A percentile compares a stretch with the other conserved stretches of the same genome.
phyloP scores from a whole-genome alignment of 345 rosid genomes.

The Cardiospermum halicacabum region DNA sequence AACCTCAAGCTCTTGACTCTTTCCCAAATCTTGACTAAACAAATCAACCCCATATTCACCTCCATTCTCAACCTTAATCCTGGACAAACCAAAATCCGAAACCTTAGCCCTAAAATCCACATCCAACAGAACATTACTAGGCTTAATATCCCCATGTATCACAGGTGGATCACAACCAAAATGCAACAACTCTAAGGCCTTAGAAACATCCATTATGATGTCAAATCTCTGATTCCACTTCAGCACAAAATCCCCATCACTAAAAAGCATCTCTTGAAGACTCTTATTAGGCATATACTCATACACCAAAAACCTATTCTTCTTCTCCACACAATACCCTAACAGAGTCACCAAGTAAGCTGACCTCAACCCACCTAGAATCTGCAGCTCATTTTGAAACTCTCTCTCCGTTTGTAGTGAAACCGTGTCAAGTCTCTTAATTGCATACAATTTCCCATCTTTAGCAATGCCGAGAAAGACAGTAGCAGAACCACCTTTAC shows the following conservation, averaged over 20 bases:
- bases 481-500: conserved; percentile 97
- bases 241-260: conserved; percentile 47
- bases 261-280: conserved; percentile 74
- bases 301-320: conserved; percentile 67
- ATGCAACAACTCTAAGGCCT: conserved; percentile 83
- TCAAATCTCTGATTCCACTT: conserved; percentile 73
- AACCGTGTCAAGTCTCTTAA: conserved; percentile 67
- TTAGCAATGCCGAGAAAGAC: conserved; percentile 73
- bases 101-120: conserved; percentile 77
- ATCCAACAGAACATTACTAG: conserved; percentile 88
- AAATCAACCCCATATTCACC: conserved; percentile 72
- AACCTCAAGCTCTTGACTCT: conserved; percentile 62
- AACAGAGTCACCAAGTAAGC: conserved; percentile 66
- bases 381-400: conserved; percentile 95
- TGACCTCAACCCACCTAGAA: conserved; percentile 83
- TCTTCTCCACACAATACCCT: conserved; percentile 87
- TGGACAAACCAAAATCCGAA: conserved; percentile 91
- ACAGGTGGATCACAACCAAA: conserved; percentile 91
- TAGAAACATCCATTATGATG: conserved; percentile 74
- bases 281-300: conserved; percentile 97
- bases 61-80: conserved; percentile 68
- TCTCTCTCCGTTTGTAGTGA: conserved; percentile 77
- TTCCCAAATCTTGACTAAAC: conserved; percentile 83
- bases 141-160: conserved; percentile 95
- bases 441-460: conserved; percentile 77